These are phyloP conservation scores for Ophiosphaerella korrae DNA, from an alignment of 2,329 filamentous ascomycete species.

Conservation along the genomic window DNA sequence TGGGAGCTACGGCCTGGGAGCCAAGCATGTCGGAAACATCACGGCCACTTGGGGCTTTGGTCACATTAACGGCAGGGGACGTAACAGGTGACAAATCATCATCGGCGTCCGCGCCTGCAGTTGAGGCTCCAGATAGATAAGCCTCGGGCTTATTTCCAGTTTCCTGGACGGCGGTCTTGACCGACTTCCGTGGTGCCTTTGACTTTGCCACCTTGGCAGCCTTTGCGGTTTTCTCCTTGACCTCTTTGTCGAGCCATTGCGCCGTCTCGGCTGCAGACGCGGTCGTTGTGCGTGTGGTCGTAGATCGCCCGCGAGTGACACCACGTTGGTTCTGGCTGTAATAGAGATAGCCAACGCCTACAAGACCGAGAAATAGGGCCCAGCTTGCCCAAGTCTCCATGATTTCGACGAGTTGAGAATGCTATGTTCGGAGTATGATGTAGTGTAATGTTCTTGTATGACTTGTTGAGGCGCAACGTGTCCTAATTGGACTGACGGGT, in stretches of 20 bases:
- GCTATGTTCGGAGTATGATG: neutral
- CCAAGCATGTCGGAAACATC: conserved; percentile 94
- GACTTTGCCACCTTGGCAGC: conserved; percentile 31
- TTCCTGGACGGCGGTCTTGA: conserved; percentile 43
- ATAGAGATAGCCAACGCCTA: conserved; percentile 36
- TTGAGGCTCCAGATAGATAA: conserved; percentile 54
- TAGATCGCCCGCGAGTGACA: conserved; percentile 34
- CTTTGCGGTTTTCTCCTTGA: conserved; percentile 29
- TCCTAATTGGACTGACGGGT: neutral
- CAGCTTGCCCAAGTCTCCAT: conserved; percentile 45
- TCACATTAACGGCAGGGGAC: conserved; percentile 63
- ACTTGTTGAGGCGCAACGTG: neutral
- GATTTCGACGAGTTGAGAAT: conserved; percentile 7
- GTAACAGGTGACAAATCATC: conserved; percentile 75
- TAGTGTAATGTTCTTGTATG: conserved; percentile 2
- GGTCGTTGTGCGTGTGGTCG: conserved; percentile 25
- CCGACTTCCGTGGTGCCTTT: conserved; percentile 42
- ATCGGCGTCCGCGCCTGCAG: conserved; percentile 75
- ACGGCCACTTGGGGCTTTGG: conserved; percentile 60
- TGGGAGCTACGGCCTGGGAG: conserved; percentile 67
- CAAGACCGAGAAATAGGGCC: conserved; percentile 38
- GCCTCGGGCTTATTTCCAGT: conserved; percentile 40
- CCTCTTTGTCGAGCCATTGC: conserved; percentile 36
- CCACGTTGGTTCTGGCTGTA: conserved; percentile 30
- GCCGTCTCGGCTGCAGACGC: conserved; percentile 27